phyloP scores from a whole-genome alignment of 2,329 filamentous ascomycete genomes.

The Arachnomyces sp. region DNA sequence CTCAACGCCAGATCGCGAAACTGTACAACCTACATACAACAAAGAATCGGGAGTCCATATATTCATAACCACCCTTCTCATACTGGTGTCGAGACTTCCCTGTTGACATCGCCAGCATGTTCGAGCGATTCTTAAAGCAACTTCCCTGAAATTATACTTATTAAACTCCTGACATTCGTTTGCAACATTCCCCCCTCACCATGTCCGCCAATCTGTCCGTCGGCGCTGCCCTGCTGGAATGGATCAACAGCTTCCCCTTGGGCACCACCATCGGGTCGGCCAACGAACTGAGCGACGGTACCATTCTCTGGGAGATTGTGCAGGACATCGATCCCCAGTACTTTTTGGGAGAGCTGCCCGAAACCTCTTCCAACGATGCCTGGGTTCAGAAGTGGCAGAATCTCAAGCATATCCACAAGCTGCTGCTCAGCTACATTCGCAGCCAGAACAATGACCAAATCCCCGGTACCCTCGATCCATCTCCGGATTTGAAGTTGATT shows the following conservation, averaged over 20 bases:
- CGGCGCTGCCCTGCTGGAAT: conserved; percentile 39
- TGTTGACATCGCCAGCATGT: conserved; percentile 4
- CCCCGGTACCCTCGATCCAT: conserved; percentile 33
- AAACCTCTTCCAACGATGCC: conserved; percentile 35
- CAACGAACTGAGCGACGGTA: conserved; percentile 37
- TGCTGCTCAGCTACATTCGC: conserved; percentile 36
- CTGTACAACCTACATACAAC: too few relatives aligned
- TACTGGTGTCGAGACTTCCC: too few relatives aligned
- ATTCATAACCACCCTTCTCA: too few relatives aligned
- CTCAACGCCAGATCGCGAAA: conserved; percentile 5
- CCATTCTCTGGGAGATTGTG: conserved; percentile 40
- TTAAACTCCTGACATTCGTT: neutral
- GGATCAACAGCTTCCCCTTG: conserved; percentile 39
- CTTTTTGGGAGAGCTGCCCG: conserved; percentile 40
- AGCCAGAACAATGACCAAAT: conserved; percentile 37
- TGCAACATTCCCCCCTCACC: conserved; percentile 13
- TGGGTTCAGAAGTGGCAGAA: conserved; percentile 43
- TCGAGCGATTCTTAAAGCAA: neutral
- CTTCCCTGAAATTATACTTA: conserved; percentile 1
- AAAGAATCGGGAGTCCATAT: too few relatives aligned
- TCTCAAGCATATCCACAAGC: conserved; percentile 40
- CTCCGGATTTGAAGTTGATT: conserved; percentile 39
- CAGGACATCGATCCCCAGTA: conserved; percentile 42
- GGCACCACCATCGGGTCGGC: conserved; percentile 33
- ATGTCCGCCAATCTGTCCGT: conserved; percentile 40